Percentiles rank a stretch among this genome's conserved stretches.
Conservation (phyloP, 202 grass and related monocot species). For the Bolboschoenoplectus hybrid region DNA sequence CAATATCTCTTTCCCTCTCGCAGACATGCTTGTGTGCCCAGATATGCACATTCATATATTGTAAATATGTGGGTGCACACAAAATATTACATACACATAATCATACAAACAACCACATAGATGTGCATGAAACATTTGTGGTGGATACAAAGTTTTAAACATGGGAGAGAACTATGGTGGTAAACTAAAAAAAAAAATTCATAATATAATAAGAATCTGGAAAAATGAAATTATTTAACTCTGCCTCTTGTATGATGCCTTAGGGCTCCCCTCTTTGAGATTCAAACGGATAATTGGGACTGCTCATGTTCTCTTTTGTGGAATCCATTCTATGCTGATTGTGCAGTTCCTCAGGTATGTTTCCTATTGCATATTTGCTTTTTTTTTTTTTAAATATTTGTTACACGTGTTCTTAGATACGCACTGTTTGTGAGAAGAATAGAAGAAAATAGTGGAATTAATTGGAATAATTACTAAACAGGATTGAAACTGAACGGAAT, state of each 20-base stretch:
- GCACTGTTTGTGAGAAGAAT: background rate
- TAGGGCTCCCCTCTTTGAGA: slow-evolving; percentile 64
- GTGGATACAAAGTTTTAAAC: background rate
- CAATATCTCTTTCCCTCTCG: background rate
- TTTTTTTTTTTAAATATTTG: background rate
- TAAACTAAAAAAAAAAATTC: background rate
- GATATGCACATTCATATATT: slow-evolving; percentile 22
- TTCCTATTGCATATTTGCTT: slow-evolving; percentile 17
- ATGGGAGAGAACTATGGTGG: background rate
- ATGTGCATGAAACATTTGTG: background rate
- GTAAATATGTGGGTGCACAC: background rate
- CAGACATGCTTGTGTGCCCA: slow-evolving; percentile 22
- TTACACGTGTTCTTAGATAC: background rate
- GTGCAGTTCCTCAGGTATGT: slow-evolving; percentile 76
- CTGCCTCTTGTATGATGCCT: slow-evolving; percentile 30
- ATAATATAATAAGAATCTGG: background rate
- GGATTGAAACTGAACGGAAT: background rate
- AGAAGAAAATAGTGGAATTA: slow-evolving; percentile 20
- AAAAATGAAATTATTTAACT: background rate
- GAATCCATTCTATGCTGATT: slow-evolving; percentile 82
- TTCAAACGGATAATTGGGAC: slow-evolving; percentile 69
- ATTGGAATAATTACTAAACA: slow-evolving; percentile 22
- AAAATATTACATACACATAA: background rate
- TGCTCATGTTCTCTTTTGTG: slow-evolving; percentile 67
- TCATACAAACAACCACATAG: background rate